Conservation (phyloP, 2,329 filamentous ascomycete genomes). For the Phialophora macrospora region DNA sequence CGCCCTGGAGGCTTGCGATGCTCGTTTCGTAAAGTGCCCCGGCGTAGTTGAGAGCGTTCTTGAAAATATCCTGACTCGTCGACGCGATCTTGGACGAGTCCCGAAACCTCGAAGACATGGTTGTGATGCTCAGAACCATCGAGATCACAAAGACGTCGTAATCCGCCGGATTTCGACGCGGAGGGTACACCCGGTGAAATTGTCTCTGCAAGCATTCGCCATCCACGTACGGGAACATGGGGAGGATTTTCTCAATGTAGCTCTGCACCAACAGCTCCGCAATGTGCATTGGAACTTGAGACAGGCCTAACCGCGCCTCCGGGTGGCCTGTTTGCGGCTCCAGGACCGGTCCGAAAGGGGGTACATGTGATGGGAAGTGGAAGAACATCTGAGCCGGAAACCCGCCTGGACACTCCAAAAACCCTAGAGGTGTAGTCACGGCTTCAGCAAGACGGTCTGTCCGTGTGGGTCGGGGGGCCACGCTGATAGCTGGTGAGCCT, state of each 20-base stretch:
- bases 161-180: not conserved
- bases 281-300: not conserved
- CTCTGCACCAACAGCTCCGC: constrained; percentile 1
- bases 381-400: too few species aligned
- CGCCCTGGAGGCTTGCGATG: not conserved
- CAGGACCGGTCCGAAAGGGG: too few species aligned
- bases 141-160: constrained; percentile 1
- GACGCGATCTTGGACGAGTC: not conserved
- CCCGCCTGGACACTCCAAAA: too few species aligned
- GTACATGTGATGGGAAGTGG: too few species aligned
- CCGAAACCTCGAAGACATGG: not conserved
- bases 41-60: not conserved
- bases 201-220: not conserved
- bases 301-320: too few species aligned
- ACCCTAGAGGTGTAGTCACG: too few species aligned
- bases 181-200: not conserved
- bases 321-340: too few species aligned
- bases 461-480: too few species aligned
- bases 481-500: too few species aligned
- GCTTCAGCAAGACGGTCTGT: too few species aligned
- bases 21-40: not conserved
- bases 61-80: constrained; percentile 24
- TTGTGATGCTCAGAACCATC: constrained; percentile 2
- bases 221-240: constrained; percentile 1
- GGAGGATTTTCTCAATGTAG: constrained; percentile 16